Conservation (phyloP, 805 yeast genomes). For the Saturnispora ahearnii region DNA sequence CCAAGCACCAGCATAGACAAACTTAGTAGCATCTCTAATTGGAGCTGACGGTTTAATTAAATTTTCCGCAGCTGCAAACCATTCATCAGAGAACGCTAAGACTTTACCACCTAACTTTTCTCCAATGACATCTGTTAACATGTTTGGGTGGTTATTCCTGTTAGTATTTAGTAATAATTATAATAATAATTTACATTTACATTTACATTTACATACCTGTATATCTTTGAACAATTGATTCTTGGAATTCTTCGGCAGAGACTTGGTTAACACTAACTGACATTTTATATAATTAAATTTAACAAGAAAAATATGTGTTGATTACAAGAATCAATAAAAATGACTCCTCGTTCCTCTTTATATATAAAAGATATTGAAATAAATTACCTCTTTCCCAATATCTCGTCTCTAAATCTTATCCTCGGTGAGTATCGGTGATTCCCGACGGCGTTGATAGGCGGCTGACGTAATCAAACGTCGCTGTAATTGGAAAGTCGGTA, state of each 20-base stretch:
- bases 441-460: background rate
- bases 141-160: background rate
- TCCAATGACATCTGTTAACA: slow-evolving; percentile 64
- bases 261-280: slow-evolving; percentile 13
- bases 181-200: background rate
- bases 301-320: background rate
- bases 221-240: slow-evolving; percentile 40
- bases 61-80: slow-evolving; percentile 91
- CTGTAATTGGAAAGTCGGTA: background rate
- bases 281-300: background rate
- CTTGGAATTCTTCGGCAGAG: slow-evolving; percentile 34
- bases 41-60: slow-evolving; percentile 76
- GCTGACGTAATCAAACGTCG: background rate
- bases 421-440: background rate
- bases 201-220: slow-evolving; percentile 31
- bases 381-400: no score
- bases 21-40: slow-evolving; percentile 69
- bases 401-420: no score
- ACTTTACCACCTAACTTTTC: slow-evolving; percentile 76
- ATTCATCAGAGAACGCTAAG: slow-evolving; percentile 69
- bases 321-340: background rate
- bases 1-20: slow-evolving; percentile 88
- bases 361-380: background rate
- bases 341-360: background rate
- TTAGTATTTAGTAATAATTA: background rate